These are phyloP conservation scores for Saccharomycopsis javanensis DNA, from an alignment of 805 yeast species.

Conservation along the genomic window DNA sequence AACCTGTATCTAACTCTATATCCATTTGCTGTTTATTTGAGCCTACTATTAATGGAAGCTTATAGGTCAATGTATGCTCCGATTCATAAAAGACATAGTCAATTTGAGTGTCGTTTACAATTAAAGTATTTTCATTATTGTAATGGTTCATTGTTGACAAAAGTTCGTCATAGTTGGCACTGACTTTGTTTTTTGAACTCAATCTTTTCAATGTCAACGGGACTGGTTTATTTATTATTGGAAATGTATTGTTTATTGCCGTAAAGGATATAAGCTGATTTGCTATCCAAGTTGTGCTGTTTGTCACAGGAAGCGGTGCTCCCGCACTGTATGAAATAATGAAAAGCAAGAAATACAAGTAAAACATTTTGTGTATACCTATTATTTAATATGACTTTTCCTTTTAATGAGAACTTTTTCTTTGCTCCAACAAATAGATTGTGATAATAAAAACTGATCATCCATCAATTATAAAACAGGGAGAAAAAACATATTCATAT, in stretches of 20 bases:
- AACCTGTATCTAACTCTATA: slow-evolving; percentile 39
- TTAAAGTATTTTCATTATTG: background rate
- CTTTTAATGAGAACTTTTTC: background rate
- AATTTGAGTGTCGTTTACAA: background rate
- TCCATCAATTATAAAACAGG: no score
- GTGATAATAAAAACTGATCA: no score
- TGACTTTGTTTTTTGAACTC: background rate
- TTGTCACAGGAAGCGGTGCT: background rate
- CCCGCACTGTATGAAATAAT: background rate
- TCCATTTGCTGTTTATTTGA: slow-evolving; percentile 33
- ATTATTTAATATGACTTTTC: no score
- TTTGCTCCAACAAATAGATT: no score
- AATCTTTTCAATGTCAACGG: background rate
- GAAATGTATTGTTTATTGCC: background rate
- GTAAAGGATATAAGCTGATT: no score
- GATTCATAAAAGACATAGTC: background rate
- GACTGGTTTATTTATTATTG: background rate
- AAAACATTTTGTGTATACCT: background rate
- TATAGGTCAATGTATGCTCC: slow-evolving; percentile 3
- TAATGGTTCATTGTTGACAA: background rate
- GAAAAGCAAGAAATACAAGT: background rate
- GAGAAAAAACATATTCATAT: background rate
- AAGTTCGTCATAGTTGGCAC: background rate
- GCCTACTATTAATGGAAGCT: slow-evolving; percentile 32
- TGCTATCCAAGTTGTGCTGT: no score